These are phyloP conservation scores for Coemansia sp. DNA, from an alignment of 192 early-diverging fungal genomes.

Conservation along the genomic window DNA sequence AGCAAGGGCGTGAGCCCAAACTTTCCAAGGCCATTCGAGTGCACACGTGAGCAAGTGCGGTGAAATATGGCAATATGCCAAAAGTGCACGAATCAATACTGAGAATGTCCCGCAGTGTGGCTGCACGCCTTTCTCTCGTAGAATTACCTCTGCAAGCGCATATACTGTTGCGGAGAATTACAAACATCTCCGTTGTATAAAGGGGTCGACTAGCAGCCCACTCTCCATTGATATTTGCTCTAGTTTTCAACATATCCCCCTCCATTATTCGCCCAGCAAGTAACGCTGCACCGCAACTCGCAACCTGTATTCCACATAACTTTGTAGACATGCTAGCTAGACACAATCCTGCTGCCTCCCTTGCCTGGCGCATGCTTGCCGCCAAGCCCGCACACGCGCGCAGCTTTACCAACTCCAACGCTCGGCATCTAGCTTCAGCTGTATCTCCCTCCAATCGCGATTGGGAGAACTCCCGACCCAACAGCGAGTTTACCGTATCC, in stretches of 20 bases:
- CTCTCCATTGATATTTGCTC: not conserved
- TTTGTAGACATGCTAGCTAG: not conserved
- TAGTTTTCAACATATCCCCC: not conserved
- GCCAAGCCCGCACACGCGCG: not conserved
- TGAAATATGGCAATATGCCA: not conserved
- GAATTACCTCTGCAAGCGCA: not conserved
- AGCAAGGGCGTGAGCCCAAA: not conserved
- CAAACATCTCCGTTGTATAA: not conserved
- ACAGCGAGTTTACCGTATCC: conserved; percentile 55
- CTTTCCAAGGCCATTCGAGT: not conserved
- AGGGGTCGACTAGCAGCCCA: not conserved
- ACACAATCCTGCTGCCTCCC: not conserved
- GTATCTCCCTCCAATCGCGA: not conserved
- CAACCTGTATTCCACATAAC: not conserved
- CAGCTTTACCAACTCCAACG: not conserved
- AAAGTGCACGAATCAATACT: not conserved
- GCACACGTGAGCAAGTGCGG: not conserved
- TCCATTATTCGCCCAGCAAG: not conserved
- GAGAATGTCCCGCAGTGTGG: not conserved
- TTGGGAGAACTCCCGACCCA: conserved; percentile 33
- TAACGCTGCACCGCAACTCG: not conserved
- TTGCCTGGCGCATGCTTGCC: not conserved
- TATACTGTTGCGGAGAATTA: not conserved
- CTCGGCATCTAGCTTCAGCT: not conserved
- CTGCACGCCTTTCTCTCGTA: not conserved